A percentile compares a stretch with the other conserved stretches of the same genome.
These are phyloP conservation scores for Trypanosoma grayi DNA, from an alignment of 208 protist genomes.

Conservation along the genomic window DNA sequence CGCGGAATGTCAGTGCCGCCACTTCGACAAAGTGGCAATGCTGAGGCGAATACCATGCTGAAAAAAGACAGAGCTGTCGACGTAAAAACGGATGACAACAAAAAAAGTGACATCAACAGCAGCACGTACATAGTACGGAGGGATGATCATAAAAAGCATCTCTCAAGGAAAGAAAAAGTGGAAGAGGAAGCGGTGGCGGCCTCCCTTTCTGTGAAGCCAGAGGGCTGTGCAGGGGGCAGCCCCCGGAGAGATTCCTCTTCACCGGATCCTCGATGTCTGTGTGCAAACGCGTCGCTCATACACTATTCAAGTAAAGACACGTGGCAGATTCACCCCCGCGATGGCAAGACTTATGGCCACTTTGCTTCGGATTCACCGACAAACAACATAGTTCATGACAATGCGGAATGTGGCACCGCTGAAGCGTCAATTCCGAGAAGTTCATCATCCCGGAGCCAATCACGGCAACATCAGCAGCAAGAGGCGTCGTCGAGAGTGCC, in stretches of 20 bases:
- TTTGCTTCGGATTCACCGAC: neutral
- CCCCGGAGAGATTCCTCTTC: neutral
- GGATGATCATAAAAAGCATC: neutral
- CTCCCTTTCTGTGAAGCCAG: neutral
- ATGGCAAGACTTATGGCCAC: no score
- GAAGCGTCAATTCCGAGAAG: neutral
- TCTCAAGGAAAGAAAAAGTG: neutral
- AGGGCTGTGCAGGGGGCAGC: neutral
- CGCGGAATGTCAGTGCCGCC: constrained; percentile 2
- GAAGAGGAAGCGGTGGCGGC: no score
- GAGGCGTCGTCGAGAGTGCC: neutral
- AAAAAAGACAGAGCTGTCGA: neutral
- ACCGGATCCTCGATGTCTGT: neutral
- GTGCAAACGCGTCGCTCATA: no score
- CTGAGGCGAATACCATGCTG: neutral
- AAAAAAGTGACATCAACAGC: neutral
- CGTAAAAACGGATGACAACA: neutral
- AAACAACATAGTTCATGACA: no score
- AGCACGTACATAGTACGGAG: no score
- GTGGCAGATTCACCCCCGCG: no score
- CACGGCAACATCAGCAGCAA: neutral
- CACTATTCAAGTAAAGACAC: no score
- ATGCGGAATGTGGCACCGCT: neutral
- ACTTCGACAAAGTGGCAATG: neutral
- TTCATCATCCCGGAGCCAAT: neutral